Conservation (phyloP, 2,329 filamentous ascomycete species). For the Zymoseptoria ardabiliae region DNA sequence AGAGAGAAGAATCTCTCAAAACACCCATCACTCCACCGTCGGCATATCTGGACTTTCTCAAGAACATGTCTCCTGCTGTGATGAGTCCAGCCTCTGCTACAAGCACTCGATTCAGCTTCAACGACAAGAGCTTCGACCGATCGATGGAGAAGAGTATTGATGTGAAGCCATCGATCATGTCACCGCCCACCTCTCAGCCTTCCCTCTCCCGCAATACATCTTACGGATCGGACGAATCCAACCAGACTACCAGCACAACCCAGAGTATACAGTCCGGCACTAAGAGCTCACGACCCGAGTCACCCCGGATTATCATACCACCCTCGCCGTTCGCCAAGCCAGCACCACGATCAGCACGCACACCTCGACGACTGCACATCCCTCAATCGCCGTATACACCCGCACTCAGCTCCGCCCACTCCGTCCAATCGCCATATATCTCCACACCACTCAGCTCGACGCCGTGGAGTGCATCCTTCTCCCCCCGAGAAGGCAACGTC, state of each 20-base stretch:
- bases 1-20: slow-evolving; percentile 58
- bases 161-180: slow-evolving; percentile 24
- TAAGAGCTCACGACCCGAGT: slow-evolving; percentile 22
- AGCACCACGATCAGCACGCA: slow-evolving; percentile 54
- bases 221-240: slow-evolving; percentile 23
- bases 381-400: slow-evolving; percentile 68
- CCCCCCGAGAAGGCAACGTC: slow-evolving; percentile 61
- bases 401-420: slow-evolving; percentile 18
- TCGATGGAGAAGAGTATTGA: slow-evolving; percentile 20
- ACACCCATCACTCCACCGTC: slow-evolving; percentile 86
- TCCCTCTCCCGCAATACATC: slow-evolving; percentile 30
- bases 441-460: slow-evolving; percentile 28
- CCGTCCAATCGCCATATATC: slow-evolving; percentile 64
- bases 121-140: slow-evolving; percentile 31
- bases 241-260: slow-evolving; percentile 8
- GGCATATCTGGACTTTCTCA: slow-evolving; percentile 90
- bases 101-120: slow-evolving; percentile 44
- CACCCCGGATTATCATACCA: slow-evolving; percentile 38
- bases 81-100: slow-evolving; percentile 60
- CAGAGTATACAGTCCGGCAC: slow-evolving; percentile 13
- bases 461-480: slow-evolving; percentile 40
- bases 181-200: slow-evolving; percentile 27
- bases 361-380: slow-evolving; percentile 62
- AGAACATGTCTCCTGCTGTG: slow-evolving; percentile 64
- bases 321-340: slow-evolving; percentile 40